These are phyloP conservation scores for Phytophthora agathidicida DNA, from an alignment of 352 stramenopile species.

Conservation along the genomic window DNA sequence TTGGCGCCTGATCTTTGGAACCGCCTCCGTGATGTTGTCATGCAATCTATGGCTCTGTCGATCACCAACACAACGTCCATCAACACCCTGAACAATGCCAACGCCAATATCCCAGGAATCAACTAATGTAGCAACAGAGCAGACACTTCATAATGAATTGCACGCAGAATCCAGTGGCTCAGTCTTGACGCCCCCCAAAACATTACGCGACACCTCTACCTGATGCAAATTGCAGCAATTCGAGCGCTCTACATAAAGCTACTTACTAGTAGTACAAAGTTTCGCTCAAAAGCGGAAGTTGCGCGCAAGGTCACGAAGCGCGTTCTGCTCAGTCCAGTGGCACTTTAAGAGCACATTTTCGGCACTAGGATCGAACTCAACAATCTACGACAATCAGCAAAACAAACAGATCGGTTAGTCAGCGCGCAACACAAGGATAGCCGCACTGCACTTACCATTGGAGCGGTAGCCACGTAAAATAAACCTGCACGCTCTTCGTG, in stretches of 20 bases:
- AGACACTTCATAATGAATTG: constrained; percentile 17
- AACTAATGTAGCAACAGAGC: constrained; percentile 22
- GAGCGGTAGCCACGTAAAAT: constrained; percentile 58
- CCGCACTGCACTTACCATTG: constrained; percentile 55
- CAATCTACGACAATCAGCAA: constrained; percentile 39
- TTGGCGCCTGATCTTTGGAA: constrained; percentile 68
- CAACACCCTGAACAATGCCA: constrained; percentile 59
- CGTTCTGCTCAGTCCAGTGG: constrained; percentile 65
- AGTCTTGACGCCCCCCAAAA: too few species aligned
- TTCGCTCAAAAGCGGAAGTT: constrained; percentile 66
- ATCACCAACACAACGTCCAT: constrained; percentile 80
- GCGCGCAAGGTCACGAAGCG: constrained; percentile 65
- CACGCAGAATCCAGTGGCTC: too few species aligned
- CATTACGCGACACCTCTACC: too few species aligned
- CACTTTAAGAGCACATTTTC: constrained; percentile 64
- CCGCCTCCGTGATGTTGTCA: constrained; percentile 80
- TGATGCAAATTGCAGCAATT: constrained; percentile 17
- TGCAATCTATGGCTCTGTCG: constrained; percentile 82
- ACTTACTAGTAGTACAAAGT: too few species aligned
- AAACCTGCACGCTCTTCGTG: constrained; percentile 78
- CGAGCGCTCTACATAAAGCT: too few species aligned
- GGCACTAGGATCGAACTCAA: constrained; percentile 65
- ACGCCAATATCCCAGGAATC: constrained; percentile 13
- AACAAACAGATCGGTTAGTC: constrained; percentile 6
- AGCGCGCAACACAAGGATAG: not conserved